phyloP scores from a whole-genome alignment of 805 yeast genomes.

The Suhomyces faveliae region DNA sequence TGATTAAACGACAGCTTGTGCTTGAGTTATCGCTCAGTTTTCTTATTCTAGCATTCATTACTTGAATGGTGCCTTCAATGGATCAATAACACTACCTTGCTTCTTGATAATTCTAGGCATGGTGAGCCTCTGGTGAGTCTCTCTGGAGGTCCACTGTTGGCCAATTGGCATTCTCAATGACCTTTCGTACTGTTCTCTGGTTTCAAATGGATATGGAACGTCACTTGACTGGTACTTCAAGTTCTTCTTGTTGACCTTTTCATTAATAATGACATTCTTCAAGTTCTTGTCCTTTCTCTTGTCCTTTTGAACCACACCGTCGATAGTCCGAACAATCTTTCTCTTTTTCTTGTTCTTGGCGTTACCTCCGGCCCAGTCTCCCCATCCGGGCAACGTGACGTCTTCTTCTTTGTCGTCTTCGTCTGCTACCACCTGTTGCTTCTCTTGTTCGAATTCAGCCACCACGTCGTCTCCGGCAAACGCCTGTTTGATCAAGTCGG shows the following conservation, averaged over 20 bases:
- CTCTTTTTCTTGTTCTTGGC: constrained; percentile 46
- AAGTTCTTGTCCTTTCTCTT: constrained; percentile 76
- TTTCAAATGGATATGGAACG: constrained; percentile 96
- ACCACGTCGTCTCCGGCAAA: constrained; percentile 98
- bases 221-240: constrained; percentile 80
- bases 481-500: constrained; percentile 82
- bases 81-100: constrained; percentile 88
- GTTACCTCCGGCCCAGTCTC: constrained; percentile 85
- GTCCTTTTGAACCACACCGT: constrained; percentile 71
- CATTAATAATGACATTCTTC: constrained; percentile 86
- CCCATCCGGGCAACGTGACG: constrained; percentile 94
- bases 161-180: constrained; percentile 95
- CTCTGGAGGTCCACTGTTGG: constrained; percentile 91
- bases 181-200: constrained; percentile 91
- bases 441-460: constrained; percentile 74
- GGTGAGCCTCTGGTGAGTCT: constrained; percentile 80
- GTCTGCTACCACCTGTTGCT: constrained; percentile 58
- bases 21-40: no score
- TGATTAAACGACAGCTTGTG: no score
- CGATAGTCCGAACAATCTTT: constrained; percentile 65
- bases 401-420: constrained; percentile 90
- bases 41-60: no score
- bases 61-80: constrained; percentile 82
- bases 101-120: constrained; percentile 87
- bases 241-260: constrained; percentile 78